These are phyloP conservation scores for Sporisorium reilianum DNA, from an alignment of 1,284 basidiomycete species.

Conservation along the genomic window DNA sequence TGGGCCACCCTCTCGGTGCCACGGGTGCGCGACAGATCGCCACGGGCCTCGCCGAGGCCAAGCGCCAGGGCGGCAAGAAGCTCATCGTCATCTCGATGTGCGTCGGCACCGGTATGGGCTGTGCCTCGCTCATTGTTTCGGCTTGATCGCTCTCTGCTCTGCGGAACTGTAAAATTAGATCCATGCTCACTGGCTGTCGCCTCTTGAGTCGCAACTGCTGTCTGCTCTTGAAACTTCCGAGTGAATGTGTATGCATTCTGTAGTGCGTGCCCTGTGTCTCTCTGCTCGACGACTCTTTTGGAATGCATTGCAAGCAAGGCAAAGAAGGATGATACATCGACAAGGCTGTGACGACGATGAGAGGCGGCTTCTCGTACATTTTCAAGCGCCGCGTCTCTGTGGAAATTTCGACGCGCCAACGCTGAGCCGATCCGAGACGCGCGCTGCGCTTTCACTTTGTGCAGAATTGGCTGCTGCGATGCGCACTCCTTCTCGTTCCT, in stretches of 20 bases:
- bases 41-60: constrained; percentile 83
- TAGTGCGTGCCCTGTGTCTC: background rate
- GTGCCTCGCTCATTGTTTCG: constrained; percentile 83
- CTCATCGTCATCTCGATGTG: constrained; percentile 82
- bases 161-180: constrained; percentile 25
- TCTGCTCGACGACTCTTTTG: background rate
- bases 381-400: background rate
- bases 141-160: constrained; percentile 63
- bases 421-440: background rate
- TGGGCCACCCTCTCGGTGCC: constrained; percentile 71
- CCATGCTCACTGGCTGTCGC: background rate
- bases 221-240: background rate
- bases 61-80: constrained; percentile 75
- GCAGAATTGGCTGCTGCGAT: background rate
- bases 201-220: background rate
- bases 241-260: background rate
- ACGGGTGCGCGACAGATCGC: constrained; percentile 87
- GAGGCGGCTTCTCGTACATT: too few relatives aligned
- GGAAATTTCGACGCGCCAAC: background rate
- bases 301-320: background rate
- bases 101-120: constrained; percentile 86
- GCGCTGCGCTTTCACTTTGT: background rate
- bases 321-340: background rate
- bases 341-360: background rate
- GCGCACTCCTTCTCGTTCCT: background rate